Base-by-base conservation (phyloP, 257 asterid species). In the Haberlea rhodopensis region DNA sequence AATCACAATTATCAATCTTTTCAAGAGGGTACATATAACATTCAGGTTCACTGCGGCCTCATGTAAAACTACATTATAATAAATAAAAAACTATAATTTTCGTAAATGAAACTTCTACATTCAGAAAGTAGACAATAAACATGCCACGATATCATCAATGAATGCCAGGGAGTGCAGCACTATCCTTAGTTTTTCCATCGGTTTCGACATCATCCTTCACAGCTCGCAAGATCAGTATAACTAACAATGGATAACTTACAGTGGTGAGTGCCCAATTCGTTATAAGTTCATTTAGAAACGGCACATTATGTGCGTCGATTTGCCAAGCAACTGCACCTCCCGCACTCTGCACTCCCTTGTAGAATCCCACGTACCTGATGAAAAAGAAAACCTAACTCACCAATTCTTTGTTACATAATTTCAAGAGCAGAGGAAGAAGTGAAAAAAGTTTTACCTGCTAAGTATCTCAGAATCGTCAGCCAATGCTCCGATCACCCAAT, bases 401-500 rank as follows among this genome's bases (percentile, higher is more conserved):
- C 45, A 2, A 66, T 22, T 7, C 8, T 23, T 52, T 19, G 7
- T 20, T 2, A 52, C 25, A 18, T 52, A 20, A 52, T 52, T 8
- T 18, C 25, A 22, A 19, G 22, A 19, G 8, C 54, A n/a, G 25
- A 19, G 5, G n/a, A 18, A 52, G 57, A 26, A 20, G 24, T 34
- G 16, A 25, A 11, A 13, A n/a, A 22, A 10, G 15, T 23, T 52
- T 21, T 62, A 75, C 84, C 87, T 78, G 84, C 84, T 79, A 37
- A 82, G 87, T 66, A 79, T 34, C 75, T 76, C 82, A 15, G 87
- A 82, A 66, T 82, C 84, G 60, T 82, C 82, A 1, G 82, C 87
- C 18, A 82, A 75, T 21, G 84, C 79, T 62, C 87, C 87, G 34
- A 82, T 74, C 6, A 79, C 60, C 87, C 87, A 79, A 55, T 82